These are phyloP conservation scores for Penstemon eatonii DNA, from an alignment of 257 asterid species.

Conservation along the genomic window DNA sequence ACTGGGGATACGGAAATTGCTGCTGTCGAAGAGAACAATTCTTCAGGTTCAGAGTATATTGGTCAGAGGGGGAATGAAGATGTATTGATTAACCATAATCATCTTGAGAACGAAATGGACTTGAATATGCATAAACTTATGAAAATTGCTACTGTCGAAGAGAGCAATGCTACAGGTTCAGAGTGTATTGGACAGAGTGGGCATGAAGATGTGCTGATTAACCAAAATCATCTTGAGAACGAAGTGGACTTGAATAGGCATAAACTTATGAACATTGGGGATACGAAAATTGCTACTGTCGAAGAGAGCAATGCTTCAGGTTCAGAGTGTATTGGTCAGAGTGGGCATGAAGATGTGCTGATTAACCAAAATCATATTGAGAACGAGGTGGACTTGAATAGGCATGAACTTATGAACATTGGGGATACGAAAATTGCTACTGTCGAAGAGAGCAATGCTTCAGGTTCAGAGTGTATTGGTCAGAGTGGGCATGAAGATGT, in stretches of 20 bases:
- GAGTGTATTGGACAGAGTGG: slow-evolving; percentile 18
- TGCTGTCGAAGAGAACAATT: slow-evolving; percentile 28
- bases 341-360: slow-evolving; percentile 22
- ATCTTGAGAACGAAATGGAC: slow-evolving; percentile 25
- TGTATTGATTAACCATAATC: slow-evolving; percentile 25
- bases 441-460: slow-evolving; percentile 26
- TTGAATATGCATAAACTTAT: slow-evolving; percentile 6
- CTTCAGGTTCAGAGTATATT: slow-evolving; percentile 23
- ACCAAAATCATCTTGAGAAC: slow-evolving; percentile 30
- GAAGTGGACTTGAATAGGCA: slow-evolving; percentile 3
- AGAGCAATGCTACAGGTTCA: slow-evolving; percentile 21
- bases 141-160: slow-evolving; percentile 31
- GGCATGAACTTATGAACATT: slow-evolving; percentile 10
- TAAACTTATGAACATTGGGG: slow-evolving; percentile 19
- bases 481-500: slow-evolving; percentile 23
- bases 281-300: slow-evolving; percentile 24
- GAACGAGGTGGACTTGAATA: slow-evolving; percentile 10
- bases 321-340: slow-evolving; percentile 20
- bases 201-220: slow-evolving; percentile 23
- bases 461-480: slow-evolving; percentile 24
- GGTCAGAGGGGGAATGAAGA: slow-evolving; percentile 24
- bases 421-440: slow-evolving; percentile 27
- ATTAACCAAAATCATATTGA: slow-evolving; percentile 27
- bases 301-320: slow-evolving; percentile 29
- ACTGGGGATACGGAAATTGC: slow-evolving; percentile 24